These are phyloP conservation scores for Cnidoscolus chayamansa DNA, from an alignment of 441 rosid species.

Conservation along the genomic window DNA sequence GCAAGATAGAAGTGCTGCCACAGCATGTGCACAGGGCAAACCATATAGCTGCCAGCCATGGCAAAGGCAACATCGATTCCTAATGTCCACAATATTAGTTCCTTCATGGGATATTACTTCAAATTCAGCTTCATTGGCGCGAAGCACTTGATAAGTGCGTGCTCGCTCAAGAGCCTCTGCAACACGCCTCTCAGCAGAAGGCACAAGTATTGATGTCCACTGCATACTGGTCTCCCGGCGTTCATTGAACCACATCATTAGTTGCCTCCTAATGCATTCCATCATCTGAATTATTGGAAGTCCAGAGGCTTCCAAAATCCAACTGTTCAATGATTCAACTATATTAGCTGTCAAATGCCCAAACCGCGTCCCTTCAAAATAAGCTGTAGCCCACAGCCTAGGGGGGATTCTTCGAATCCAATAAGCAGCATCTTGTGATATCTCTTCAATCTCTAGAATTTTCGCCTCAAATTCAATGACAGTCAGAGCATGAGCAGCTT, in stretches of 20 bases:
- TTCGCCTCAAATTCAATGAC: slow-evolving; percentile 94
- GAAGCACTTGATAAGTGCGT: slow-evolving; percentile 83
- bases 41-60: slow-evolving; percentile 98
- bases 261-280: slow-evolving; percentile 93
- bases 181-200: slow-evolving; percentile 81
- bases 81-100: slow-evolving; percentile 80
- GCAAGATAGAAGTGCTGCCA: slow-evolving; percentile 93
- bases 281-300: slow-evolving; percentile 97
- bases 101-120: slow-evolving; percentile 96
- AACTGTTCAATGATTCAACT: slow-evolving; percentile 72
- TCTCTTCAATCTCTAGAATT: slow-evolving; percentile 79
- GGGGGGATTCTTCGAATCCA: slow-evolving; percentile 92
- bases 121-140: slow-evolving; percentile 94
- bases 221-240: slow-evolving; percentile 91
- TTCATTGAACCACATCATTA: slow-evolving; percentile 96
- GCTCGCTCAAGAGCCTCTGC: slow-evolving; percentile 89
- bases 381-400: slow-evolving; percentile 90
- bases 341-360: slow-evolving; percentile 68
- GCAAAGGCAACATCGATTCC: slow-evolving; percentile 88
- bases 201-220: slow-evolving; percentile 90
- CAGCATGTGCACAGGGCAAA: slow-evolving; percentile 95
- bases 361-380: slow-evolving; percentile 85
- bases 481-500: slow-evolving; percentile 87
- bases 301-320: slow-evolving; percentile 93
- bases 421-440: slow-evolving; percentile 89